Conservation (phyloP, 345 rosid species). For the Cardamine occulta region DNA sequence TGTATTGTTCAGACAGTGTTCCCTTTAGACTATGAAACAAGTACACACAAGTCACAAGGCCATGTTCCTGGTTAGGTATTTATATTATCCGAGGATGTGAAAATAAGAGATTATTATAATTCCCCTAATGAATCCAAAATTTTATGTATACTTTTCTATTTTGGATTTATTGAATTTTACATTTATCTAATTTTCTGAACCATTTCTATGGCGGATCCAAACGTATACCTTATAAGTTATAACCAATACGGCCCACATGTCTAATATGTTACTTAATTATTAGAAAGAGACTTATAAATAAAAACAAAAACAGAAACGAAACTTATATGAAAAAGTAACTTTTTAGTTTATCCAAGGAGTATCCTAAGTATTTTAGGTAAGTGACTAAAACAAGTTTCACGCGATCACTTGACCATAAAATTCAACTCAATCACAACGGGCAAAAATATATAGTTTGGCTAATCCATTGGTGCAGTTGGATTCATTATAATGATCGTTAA, state of each 20-base stretch:
- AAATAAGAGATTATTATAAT: neutral
- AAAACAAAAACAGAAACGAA: neutral
- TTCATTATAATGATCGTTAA: too few species aligned
- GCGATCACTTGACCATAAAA: neutral
- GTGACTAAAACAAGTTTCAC: neutral
- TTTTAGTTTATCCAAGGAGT: neutral
- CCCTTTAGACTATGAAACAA: conserved; percentile 15
- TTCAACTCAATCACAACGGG: neutral
- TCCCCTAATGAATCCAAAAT: conserved; percentile 21
- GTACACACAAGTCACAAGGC: conserved; percentile 27
- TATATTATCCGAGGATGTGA: conserved; percentile 25
- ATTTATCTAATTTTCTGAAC: neutral
- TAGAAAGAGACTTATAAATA: neutral
- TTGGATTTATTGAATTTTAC: neutral
- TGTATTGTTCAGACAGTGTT: conserved; percentile 28
- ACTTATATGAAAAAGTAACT: neutral
- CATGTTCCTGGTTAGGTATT: conserved; percentile 35
- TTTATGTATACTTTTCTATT: neutral
- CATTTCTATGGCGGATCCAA: neutral
- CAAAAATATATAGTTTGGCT: neutral
- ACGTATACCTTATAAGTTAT: conserved; percentile 3
- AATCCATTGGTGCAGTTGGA: neutral
- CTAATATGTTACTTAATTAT: neutral
- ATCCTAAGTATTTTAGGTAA: neutral
- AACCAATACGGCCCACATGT: conserved; percentile 21